phyloP scores from a whole-genome alignment of 805 yeast species.

The Cyberlindnera subsufficiens region DNA sequence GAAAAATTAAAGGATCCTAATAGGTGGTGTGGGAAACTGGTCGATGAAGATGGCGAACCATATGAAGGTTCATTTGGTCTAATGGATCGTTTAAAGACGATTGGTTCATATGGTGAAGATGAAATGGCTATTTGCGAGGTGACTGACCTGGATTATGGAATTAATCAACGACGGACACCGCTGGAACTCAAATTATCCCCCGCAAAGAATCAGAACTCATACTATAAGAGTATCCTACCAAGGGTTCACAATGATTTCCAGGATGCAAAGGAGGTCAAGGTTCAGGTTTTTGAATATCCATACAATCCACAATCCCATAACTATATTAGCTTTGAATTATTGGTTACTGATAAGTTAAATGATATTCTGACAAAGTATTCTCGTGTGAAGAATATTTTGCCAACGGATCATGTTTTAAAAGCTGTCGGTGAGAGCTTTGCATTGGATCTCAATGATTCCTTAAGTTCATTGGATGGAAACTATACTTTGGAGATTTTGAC shows the following conservation, averaged over 20 bases:
- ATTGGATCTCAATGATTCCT: slow-evolving; percentile 33
- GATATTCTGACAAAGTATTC: slow-evolving; percentile 32
- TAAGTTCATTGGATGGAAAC: slow-evolving; percentile 36
- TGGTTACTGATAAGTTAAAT: slow-evolving; percentile 29
- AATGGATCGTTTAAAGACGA: slow-evolving; percentile 58
- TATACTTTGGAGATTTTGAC: slow-evolving; percentile 37
- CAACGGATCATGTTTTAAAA: slow-evolving; percentile 31
- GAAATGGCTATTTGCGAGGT: slow-evolving; percentile 76
- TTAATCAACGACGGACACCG: slow-evolving; percentile 26
- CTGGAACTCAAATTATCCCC: slow-evolving; percentile 34
- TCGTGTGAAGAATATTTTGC: slow-evolving; percentile 28
- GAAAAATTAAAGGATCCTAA: slow-evolving; percentile 42
- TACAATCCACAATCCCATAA: slow-evolving; percentile 23
- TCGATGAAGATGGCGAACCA: slow-evolving; percentile 91
- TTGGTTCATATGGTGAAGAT: slow-evolving; percentile 71
- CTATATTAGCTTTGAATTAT: slow-evolving; percentile 25
- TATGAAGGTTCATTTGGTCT: slow-evolving; percentile 90
- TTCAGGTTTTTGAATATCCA: slow-evolving; percentile 31
- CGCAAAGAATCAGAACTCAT: slow-evolving; percentile 24
- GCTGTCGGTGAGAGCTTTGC: slow-evolving; percentile 25
- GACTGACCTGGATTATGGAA: slow-evolving; percentile 33
- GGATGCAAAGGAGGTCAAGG: slow-evolving; percentile 24
- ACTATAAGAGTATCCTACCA: slow-evolving; percentile 33
- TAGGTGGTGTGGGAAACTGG: slow-evolving; percentile 70
- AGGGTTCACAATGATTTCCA: slow-evolving; percentile 15